Evolutionary conservation across 2,329 filamentous ascomycete species (phyloP), one percentile per base, ranked within the genome.

Genomic region (Nannizziopsis barbatae): DNA sequence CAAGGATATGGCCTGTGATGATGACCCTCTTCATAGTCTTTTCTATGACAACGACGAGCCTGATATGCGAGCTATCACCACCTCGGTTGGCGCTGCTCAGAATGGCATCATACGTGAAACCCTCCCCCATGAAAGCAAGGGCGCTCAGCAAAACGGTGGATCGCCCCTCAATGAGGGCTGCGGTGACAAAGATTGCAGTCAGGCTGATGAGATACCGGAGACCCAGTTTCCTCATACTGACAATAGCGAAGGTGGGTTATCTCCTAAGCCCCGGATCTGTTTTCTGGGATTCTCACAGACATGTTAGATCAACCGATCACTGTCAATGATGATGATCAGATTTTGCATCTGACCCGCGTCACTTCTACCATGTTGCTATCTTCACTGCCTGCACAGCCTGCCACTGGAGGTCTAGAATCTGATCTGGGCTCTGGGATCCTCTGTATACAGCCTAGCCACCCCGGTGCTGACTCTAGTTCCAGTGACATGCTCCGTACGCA

Each of bases 151-250:
- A n/a, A 14, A 43, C 41, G n/a, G 27, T n/a, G n/a, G n/a, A n/a
- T n/a, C n/a, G n/a, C n/a, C n/a, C n/a, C n/a, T n/a, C n/a, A n/a
- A n/a, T 33, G 41, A 33, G 27, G 41, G 27, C 27, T 43, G 41
- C 10, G 41, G 41, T 33, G 41, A 43, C 22, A 30, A 43, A 33
- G 41, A 43, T 20, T n/a, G n/a, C 17, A 30, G 33, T 33, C 41
- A 5, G 41, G 41, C 33, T 43, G 41, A 43, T 22, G 41, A 43
- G 22, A 43, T 43, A 43, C 41, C 41, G 40, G 40, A 43, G 41
- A 43, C 41, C 27, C 41, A 43, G 27, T 43, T 43, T 42, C 40
- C 40, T 22, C 40, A 12, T 14, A 42, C 18, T 42, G 40, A 42
- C 14, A 12, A 42, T 22, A 42, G 40, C 12, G 18, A 42, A 42